phyloP scores from a whole-genome alignment of 2,329 filamentous ascomycete species.

The Botrytis paeoniae region DNA sequence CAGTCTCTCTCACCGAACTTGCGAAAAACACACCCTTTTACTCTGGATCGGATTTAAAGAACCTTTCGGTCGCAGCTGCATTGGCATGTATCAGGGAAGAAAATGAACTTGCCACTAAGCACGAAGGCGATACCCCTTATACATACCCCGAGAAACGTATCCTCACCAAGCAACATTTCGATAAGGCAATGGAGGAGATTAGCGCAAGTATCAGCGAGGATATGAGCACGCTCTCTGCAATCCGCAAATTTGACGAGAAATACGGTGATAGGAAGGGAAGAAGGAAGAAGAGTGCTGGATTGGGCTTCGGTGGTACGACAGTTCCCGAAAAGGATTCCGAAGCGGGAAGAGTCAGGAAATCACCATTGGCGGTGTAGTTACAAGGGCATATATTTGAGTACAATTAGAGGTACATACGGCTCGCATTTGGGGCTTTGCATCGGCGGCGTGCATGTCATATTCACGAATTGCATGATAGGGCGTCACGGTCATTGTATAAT shows the following conservation, averaged over 20 bases:
- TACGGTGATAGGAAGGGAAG: slow-evolving; percentile 78
- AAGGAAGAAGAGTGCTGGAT: slow-evolving; percentile 53
- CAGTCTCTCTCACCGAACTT: slow-evolving; percentile 60
- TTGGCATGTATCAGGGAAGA: slow-evolving; percentile 78
- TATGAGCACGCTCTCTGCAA: slow-evolving; percentile 80
- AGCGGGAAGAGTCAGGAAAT: slow-evolving; percentile 36
- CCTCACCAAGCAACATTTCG: slow-evolving; percentile 71
- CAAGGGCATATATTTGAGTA: background rate
- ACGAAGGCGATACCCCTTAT: slow-evolving; percentile 43
- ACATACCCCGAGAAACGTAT: slow-evolving; percentile 65
- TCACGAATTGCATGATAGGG: slow-evolving; percentile 2
- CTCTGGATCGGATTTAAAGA: slow-evolving; percentile 81
- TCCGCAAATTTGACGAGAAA: slow-evolving; percentile 93
- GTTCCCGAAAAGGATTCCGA: slow-evolving; percentile 35
- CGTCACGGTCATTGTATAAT: slow-evolving; percentile 9
- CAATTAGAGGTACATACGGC: slow-evolving; percentile 14
- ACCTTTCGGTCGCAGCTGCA: slow-evolving; percentile 75
- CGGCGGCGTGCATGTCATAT: background rate
- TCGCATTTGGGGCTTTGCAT: slow-evolving; percentile 8
- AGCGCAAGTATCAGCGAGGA: slow-evolving; percentile 91
- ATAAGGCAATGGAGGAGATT: slow-evolving; percentile 82
- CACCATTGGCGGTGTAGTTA: slow-evolving; percentile 21
- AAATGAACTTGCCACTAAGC: slow-evolving; percentile 43
- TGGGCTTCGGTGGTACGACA: slow-evolving; percentile 54
- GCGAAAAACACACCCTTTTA: slow-evolving; percentile 71